Evolutionary conservation across 1,284 basidiomycete species (phyloP), one percentile per base, ranked within the genome.

Genomic region (Puccinia polysora): DNA sequence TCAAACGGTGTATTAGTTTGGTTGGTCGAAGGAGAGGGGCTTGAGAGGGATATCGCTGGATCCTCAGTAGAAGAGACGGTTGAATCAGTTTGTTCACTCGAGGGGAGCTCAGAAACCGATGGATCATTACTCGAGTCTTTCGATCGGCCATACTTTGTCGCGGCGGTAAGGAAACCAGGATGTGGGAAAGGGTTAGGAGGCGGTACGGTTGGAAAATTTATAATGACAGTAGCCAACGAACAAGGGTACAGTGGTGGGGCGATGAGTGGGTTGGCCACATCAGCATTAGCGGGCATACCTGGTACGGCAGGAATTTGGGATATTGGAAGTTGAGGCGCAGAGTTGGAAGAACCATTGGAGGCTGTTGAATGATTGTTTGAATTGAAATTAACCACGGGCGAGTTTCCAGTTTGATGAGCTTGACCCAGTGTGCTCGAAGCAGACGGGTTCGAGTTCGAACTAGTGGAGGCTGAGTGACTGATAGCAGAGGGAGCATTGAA

Each of bases 221-320:
- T 55, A 36, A 71, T 30, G 32, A 71, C 36, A 20, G 58, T 71
- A 18, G 43, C 58, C 4, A 71, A 45, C 2, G 69, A 59, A 34
- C 28, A 71, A n/a, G 69, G 69, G 30, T 53, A 71, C 18, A 38
- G 23, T n/a, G 69, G 69, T 55, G 69, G 69, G 15, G 69, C 45
- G n/a, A 71, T 40, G 23, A 60, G 40, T 12, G n/a, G 28, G 30
- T 43, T 36, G 15, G 58, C 32, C 38, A 60, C 58, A 20, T 60
- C 58, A 18, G 58, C 58, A 45, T 60, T 60, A 15, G 58, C 58
- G 7, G 58, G 58, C 14, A 60, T 45, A 28, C 58, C 58, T 14
- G 58, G 58, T 1, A 60, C 38, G 38, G 58, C 38, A 25, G 58
- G 58, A 25, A 60, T 15, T 38, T 43, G 58, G 38, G 45, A 23